Percentiles rank a stretch among this genome's conserved stretches.
Evolutionary conservation across 345 rosid species (phyloP).

Genomic region (Eucalyptus cladocalyx): DNA sequence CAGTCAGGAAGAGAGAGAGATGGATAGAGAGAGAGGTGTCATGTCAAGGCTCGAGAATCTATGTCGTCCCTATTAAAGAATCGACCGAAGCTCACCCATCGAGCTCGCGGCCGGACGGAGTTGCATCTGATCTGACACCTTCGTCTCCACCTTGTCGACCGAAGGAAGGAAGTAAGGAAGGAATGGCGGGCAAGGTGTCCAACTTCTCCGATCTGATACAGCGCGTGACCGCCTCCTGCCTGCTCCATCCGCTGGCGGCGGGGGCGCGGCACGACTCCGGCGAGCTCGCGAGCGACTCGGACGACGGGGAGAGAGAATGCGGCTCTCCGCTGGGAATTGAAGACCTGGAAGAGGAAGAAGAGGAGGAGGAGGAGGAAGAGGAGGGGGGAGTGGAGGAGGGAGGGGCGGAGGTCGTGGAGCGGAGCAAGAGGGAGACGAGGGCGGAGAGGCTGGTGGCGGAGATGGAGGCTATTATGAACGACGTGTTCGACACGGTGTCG

Average conservation of each 20-base stretch:
- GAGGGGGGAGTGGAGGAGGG: background rate
- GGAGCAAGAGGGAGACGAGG: background rate
- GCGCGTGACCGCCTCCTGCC: slow-evolving; percentile 76
- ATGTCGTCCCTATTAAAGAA: background rate
- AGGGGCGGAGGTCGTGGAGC: background rate
- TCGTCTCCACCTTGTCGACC: background rate
- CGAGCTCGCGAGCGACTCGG: slow-evolving; percentile 7
- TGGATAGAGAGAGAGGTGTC: background rate
- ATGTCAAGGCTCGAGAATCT: background rate
- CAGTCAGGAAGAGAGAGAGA: background rate
- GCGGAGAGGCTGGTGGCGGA: slow-evolving; percentile 19
- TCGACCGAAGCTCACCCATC: background rate
- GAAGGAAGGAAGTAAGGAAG: background rate
- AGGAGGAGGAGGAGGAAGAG: slow-evolving; percentile 2
- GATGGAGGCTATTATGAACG: slow-evolving; percentile 48
- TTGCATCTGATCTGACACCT: background rate
- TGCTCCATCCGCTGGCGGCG: slow-evolving; percentile 76
- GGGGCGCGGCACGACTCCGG: slow-evolving; percentile 26
- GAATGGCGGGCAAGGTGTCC: slow-evolving; percentile 40
- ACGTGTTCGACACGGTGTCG: slow-evolving; percentile 65
- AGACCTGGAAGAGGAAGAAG: background rate
- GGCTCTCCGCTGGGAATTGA: background rate
- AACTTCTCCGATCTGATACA: slow-evolving; percentile 85
- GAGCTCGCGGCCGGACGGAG: background rate
- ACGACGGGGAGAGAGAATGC: slow-evolving; percentile 1